These are phyloP conservation scores for Geoglossum glabrum DNA, from an alignment of 495 filamentous ascomycete genomes.

Conservation along the genomic window DNA sequence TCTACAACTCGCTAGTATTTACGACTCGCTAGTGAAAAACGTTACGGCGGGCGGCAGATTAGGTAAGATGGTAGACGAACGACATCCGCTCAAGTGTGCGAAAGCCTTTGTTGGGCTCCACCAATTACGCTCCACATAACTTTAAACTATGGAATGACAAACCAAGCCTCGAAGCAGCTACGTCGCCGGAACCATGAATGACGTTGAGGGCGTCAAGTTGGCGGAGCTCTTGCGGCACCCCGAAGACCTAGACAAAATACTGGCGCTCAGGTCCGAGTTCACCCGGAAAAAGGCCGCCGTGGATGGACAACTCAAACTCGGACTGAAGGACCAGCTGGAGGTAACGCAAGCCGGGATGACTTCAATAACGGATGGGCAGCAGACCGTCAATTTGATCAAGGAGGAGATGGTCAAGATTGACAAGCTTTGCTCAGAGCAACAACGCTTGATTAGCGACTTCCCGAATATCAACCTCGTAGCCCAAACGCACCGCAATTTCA, in stretches of 20 bases:
- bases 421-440: constrained; percentile 85
- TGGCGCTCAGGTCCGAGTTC: constrained; percentile 77
- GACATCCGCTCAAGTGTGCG: no score
- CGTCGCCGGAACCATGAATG: constrained; percentile 22
- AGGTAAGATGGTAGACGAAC: no score
- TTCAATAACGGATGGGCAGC: constrained; percentile 67
- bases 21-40: no score
- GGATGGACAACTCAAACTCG: constrained; percentile 71
- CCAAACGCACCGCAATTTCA: constrained; percentile 85
- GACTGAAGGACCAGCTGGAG: constrained; percentile 75
- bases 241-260: constrained; percentile 88
- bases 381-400: constrained; percentile 70
- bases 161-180: constrained; percentile 2
- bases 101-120: background rate
- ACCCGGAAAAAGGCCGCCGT: constrained; percentile 79
- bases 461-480: constrained; percentile 87
- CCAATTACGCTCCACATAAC: background rate
- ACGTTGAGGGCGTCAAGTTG: constrained; percentile 35
- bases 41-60: no score
- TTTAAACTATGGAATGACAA: constrained; percentile 12
- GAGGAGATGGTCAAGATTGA: constrained; percentile 98
- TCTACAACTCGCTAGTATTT: no score
- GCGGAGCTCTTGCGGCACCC: constrained; percentile 52
- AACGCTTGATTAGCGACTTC: constrained; percentile 92
- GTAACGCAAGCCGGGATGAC: constrained; percentile 82